These are phyloP conservation scores for Hymenoscyphus occultus DNA, from an alignment of 2,329 filamentous ascomycete genomes.

Conservation along the genomic window DNA sequence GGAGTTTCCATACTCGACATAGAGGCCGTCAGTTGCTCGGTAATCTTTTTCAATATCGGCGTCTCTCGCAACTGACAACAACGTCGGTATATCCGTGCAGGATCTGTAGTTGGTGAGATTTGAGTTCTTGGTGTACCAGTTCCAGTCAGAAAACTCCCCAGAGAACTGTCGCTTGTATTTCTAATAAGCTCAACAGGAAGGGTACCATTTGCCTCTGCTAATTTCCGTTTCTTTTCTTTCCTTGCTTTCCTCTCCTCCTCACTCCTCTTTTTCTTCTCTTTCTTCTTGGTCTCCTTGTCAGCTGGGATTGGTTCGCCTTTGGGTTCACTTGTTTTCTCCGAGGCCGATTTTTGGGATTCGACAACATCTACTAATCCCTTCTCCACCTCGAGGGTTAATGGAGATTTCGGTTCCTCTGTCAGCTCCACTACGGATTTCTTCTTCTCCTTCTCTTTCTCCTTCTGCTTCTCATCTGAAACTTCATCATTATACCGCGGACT, in stretches of 20 bases:
- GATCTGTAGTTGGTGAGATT: conserved; percentile 79
- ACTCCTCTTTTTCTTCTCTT: conserved; percentile 93
- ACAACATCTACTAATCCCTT: conserved; percentile 42
- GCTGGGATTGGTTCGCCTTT: conserved; percentile 22
- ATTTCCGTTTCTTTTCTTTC: conserved; percentile 81
- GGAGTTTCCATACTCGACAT: conserved; percentile 59
- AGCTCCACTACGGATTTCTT: conserved; percentile 58
- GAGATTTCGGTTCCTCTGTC: conserved; percentile 68
- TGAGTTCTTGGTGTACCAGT: conserved; percentile 50
- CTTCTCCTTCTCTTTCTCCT: conserved; percentile 49
- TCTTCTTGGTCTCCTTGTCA: conserved; percentile 61
- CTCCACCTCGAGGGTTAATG: conserved; percentile 59
- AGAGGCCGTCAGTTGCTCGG: conserved; percentile 76
- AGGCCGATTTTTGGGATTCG: conserved; percentile 39
- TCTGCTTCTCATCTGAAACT: conserved; percentile 44
- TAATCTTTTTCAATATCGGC: conserved; percentile 86
- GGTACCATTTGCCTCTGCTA: conserved; percentile 83
- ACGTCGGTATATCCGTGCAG: conserved; percentile 85
- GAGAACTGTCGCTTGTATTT: conserved; percentile 59
- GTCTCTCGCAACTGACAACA: conserved; percentile 94
- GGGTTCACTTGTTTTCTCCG: conserved; percentile 33
- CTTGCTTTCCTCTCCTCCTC: conserved; percentile 90
- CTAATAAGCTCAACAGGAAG: conserved; percentile 80
- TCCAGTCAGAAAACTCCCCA: conserved; percentile 31
- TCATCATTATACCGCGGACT: conserved; percentile 73